phyloP scores from a whole-genome alignment of 106 monocot genomes.

The Hemerocallis citrina region DNA sequence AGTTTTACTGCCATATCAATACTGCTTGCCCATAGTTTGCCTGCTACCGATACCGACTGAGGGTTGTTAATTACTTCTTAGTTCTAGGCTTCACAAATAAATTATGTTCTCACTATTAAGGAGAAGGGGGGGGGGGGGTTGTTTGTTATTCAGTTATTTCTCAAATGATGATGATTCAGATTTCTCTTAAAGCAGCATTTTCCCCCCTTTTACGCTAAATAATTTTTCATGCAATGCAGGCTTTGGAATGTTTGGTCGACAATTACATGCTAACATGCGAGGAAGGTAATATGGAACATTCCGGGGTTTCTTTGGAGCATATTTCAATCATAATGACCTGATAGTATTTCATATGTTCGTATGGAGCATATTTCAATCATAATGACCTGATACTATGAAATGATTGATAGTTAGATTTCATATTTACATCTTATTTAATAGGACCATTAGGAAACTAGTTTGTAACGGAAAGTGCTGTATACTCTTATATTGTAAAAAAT shows the following conservation, averaged over 20 bases:
- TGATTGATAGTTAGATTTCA: too few relatives aligned
- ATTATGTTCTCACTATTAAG: too few relatives aligned
- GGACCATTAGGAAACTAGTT: too few relatives aligned
- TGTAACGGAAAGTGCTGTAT: too few relatives aligned
- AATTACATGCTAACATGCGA: conserved; percentile 96
- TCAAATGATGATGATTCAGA: neutral
- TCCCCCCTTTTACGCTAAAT: neutral
- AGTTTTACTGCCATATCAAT: too few relatives aligned
- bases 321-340: neutral
- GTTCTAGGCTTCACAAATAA: too few relatives aligned
- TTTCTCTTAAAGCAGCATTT: neutral
- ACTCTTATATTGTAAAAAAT: too few relatives aligned
- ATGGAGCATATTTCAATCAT: neutral
- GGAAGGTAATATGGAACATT: conserved; percentile 54
- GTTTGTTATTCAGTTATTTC: neutral
- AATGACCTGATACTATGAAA: neutral
- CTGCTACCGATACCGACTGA: too few relatives aligned
- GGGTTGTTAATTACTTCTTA: too few relatives aligned
- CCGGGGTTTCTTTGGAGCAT: neutral
- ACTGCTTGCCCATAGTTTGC: too few relatives aligned
- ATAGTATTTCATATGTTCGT: neutral
- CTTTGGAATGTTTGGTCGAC: conserved; percentile 88
- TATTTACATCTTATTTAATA: too few relatives aligned
- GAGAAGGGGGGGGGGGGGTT: neutral
- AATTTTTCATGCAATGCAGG: conserved; percentile 50